Evolutionary conservation across 2,329 filamentous ascomycete species (phyloP).

Genomic region (Aureobasidium namibiae): DNA sequence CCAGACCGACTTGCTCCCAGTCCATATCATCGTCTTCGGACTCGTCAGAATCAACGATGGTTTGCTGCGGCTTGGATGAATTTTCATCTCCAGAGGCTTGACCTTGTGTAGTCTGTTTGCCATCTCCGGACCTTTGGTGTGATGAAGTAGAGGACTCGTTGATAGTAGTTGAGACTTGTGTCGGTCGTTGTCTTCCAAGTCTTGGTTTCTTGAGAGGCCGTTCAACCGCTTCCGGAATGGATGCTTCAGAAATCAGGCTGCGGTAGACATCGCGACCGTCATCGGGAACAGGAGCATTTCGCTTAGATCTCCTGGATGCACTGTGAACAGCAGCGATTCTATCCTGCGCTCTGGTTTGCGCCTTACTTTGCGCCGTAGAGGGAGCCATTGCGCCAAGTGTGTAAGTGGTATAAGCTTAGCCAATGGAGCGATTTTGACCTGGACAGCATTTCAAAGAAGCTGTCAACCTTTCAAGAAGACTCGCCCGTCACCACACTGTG

Average conservation of each 20-base stretch:
- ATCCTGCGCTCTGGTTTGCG: conserved; percentile 14
- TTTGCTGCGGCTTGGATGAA: conserved; percentile 9
- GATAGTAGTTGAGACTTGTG: background rate
- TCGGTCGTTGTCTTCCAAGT: conserved; percentile 1
- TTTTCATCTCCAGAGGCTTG: background rate
- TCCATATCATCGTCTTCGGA: conserved; percentile 50
- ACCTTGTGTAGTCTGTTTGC: background rate
- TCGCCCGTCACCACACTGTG: background rate
- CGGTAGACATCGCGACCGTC: conserved; percentile 13
- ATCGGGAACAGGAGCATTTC: background rate
- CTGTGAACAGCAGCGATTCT: conserved; percentile 11
- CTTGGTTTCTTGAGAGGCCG: conserved; percentile 14
- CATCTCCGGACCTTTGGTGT: background rate
- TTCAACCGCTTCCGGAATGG: conserved; percentile 8
- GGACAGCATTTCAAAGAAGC: background rate
- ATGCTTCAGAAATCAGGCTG: conserved; percentile 14
- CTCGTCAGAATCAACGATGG: conserved; percentile 34
- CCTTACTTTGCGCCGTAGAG: conserved; percentile 7
- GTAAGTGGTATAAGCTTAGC: background rate
- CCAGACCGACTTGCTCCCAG: conserved; percentile 54
- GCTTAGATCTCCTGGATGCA: background rate
- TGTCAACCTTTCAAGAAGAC: background rate
- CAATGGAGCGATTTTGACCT: background rate
- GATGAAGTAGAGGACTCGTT: background rate
- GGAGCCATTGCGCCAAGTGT: conserved; percentile 3